Percentiles rank a stretch among this genome's conserved stretches.
These are phyloP conservation scores for Litsea cubeba DNA, from an alignment of 164 flowering plant genomes.

Conservation along the genomic window DNA sequence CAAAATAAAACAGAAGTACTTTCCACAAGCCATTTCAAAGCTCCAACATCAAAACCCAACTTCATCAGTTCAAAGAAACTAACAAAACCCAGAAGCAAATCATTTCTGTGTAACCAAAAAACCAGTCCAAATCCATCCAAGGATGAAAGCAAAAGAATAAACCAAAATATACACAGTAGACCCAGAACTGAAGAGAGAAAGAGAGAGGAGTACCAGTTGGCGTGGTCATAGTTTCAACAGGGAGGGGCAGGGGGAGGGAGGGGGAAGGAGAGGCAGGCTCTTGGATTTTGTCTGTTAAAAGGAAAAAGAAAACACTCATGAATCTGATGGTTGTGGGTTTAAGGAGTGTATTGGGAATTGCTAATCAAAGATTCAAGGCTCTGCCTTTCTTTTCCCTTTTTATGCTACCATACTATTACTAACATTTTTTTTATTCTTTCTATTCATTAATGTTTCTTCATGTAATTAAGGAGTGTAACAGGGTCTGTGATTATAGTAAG, in stretches of 20 bases:
- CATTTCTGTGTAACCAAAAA: constrained; percentile 14
- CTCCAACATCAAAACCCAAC: neutral
- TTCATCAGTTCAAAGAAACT: neutral
- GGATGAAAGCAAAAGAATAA: neutral
- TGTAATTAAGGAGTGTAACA: no score
- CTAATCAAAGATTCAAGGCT: neutral
- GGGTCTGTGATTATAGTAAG: no score
- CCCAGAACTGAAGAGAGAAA: neutral
- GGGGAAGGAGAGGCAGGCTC: neutral
- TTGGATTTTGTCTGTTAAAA: neutral
- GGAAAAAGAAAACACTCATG: neutral
- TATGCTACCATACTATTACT: no score
- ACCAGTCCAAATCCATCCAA: neutral
- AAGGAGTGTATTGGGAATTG: neutral
- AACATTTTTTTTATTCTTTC: no score
- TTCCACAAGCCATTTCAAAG: neutral
- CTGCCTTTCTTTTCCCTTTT: no score
- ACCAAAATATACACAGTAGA: neutral
- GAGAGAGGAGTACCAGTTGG: neutral
- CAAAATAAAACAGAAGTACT: neutral
- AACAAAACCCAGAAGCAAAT: constrained; percentile 18
- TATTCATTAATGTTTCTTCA: no score
- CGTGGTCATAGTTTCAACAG: neutral
- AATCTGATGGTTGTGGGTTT: no score
- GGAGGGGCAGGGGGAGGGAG: no score